A percentile compares a stretch with the other conserved stretches of the same genome.
Conservation (phyloP, 371 early-diverging fungal species). For the Lichtheimia ramosa region DNA sequence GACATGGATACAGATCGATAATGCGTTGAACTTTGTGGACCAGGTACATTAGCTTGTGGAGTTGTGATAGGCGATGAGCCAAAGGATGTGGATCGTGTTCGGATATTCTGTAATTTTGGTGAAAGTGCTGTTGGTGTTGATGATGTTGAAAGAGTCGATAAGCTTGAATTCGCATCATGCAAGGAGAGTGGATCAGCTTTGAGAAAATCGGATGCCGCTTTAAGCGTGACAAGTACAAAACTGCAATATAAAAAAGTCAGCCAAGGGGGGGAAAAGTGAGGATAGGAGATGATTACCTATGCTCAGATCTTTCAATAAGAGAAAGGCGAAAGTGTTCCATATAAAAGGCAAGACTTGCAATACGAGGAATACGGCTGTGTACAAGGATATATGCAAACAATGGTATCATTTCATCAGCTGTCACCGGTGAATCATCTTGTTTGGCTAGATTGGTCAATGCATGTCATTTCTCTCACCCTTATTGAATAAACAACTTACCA, state of each 20-base stretch:
- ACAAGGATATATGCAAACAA: constrained; percentile 56
- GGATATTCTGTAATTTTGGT: constrained; percentile 14
- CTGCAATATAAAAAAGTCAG: constrained; percentile 15
- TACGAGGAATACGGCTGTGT: constrained; percentile 49
- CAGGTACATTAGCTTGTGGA: constrained; percentile 3
- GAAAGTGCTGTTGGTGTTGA: constrained; percentile 22
- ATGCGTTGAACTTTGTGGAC: constrained; percentile 7
- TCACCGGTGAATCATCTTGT: constrained; percentile 43
- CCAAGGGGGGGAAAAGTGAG: too few species aligned
- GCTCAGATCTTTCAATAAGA: constrained; percentile 48
- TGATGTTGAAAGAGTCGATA: constrained; percentile 24
- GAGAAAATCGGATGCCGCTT: constrained; percentile 54
- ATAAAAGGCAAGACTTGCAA: constrained; percentile 58
- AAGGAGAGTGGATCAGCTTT: constrained; percentile 58
- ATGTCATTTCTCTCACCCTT: too few species aligned
- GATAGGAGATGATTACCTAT: constrained; percentile 32
- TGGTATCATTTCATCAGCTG: constrained; percentile 66
- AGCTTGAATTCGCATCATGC: constrained; percentile 27
- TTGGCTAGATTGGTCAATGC: not conserved
- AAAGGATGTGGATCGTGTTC: constrained; percentile 38
- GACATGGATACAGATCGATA: constrained; percentile 21
- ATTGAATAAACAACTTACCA: constrained; percentile 15
- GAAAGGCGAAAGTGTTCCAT: constrained; percentile 57
- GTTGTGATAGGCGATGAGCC: constrained; percentile 18
- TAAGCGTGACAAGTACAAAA: constrained; percentile 56